Evolutionary conservation across 2,329 filamentous ascomycete species (phyloP).

Genomic region (Penicillium freii): DNA sequence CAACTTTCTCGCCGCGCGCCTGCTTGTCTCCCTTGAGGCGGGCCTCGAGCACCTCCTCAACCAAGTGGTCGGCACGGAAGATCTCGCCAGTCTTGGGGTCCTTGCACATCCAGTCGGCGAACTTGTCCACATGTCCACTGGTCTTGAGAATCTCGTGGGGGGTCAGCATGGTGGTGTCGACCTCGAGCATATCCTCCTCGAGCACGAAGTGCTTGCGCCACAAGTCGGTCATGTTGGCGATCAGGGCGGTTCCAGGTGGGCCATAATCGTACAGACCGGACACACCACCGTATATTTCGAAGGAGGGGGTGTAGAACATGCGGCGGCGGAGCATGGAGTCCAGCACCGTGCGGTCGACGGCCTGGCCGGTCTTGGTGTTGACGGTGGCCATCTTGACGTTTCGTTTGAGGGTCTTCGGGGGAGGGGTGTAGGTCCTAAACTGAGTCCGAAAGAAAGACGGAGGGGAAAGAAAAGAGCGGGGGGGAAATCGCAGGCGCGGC

Average conservation of each 20-base stretch:
- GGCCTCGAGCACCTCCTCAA: slow-evolving; percentile 87
- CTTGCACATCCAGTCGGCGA: slow-evolving; percentile 99
- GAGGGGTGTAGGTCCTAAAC: slow-evolving; percentile 44
- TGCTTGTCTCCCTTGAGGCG: slow-evolving; percentile 88
- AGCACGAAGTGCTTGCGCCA: slow-evolving; percentile 95
- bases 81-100: slow-evolving; percentile 98
- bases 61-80: slow-evolving; percentile 90
- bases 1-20: slow-evolving; percentile 74
- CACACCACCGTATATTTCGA: slow-evolving; percentile 91
- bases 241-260: slow-evolving; percentile 79
- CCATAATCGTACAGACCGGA: slow-evolving; percentile 92
- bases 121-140: slow-evolving; percentile 94
- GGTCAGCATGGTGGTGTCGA: slow-evolving; percentile 91
- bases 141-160: slow-evolving; percentile 94
- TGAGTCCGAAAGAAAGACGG: slow-evolving; percentile 30
- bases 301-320: slow-evolving; percentile 91
- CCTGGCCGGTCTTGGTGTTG: slow-evolving; percentile 84
- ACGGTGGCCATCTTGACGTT: slow-evolving; percentile 55
- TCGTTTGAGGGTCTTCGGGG: slow-evolving; percentile 34
- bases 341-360: slow-evolving; percentile 76
- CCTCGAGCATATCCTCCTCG: slow-evolving; percentile 91
- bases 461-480: slow-evolving; percentile 37
- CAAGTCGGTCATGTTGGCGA: slow-evolving; percentile 80
- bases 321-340: slow-evolving; percentile 84
- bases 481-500: slow-evolving; percentile 31